A percentile compares a stretch with the other conserved stretches of the same genome.
These are phyloP conservation scores for Keithomyces neogunnii DNA, from an alignment of 2,329 filamentous ascomycete species.

Conservation along the genomic window DNA sequence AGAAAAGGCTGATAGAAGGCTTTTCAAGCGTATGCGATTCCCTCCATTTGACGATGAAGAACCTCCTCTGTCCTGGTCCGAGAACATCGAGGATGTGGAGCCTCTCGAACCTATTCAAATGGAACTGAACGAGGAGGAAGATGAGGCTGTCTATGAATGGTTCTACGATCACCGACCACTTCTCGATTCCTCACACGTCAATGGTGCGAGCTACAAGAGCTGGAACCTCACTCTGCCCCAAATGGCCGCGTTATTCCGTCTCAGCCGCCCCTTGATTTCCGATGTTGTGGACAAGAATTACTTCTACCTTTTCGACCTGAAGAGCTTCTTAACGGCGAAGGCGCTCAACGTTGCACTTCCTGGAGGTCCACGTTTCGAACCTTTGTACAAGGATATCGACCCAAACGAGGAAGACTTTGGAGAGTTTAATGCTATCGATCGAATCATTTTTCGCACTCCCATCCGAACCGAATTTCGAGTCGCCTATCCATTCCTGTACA, in stretches of 20 bases:
- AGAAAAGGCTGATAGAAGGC: constrained; percentile 88
- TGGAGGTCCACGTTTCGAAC: constrained; percentile 94
- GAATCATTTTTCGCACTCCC: constrained; percentile 94
- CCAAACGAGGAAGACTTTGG: constrained; percentile 99
- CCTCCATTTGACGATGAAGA: constrained; percentile 98
- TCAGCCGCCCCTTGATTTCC: constrained; percentile 83
- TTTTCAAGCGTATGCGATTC: constrained; percentile 99
- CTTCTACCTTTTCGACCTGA: constrained; percentile 92
- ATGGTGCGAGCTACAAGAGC: constrained; percentile 90
- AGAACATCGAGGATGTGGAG: constrained; percentile 98
- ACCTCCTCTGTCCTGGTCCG: constrained; percentile 92
- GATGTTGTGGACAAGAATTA: constrained; percentile 96
- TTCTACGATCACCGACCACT: constrained; percentile 93
- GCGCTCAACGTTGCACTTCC: constrained; percentile 94
- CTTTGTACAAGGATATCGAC: constrained; percentile 96
- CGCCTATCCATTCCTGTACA: constrained; percentile 91
- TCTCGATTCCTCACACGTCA: constrained; percentile 85
- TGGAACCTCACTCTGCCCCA: constrained; percentile 93
- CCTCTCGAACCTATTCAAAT: constrained; percentile 96
- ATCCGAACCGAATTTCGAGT: constrained; percentile 95
- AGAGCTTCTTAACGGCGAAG: constrained; percentile 93
- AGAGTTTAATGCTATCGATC: constrained; percentile 98
- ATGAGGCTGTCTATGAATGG: constrained; percentile 88
- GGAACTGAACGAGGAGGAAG: constrained; percentile 92
- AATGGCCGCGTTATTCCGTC: constrained; percentile 89